phyloP scores from a whole-genome alignment of 1,284 basidiomycete genomes.

The Schizophyllum commune region DNA sequence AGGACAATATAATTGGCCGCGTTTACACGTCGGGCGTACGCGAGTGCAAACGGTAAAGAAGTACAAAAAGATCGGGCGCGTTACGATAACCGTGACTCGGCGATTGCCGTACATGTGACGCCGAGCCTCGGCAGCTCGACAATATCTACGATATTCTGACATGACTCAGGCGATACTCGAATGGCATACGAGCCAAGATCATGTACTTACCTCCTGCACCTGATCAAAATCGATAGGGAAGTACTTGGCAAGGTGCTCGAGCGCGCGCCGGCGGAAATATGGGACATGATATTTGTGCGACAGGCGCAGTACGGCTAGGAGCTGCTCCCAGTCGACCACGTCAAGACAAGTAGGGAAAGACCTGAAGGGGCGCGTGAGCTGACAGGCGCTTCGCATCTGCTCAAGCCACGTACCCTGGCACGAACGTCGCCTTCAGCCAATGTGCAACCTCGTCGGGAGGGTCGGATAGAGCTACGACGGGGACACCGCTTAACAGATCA shows the following conservation, averaged over 20 bases:
- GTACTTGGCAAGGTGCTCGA: conserved; percentile 3
- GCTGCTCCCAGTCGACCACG: not conserved
- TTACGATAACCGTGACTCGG: too few species aligned
- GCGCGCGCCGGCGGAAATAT: conserved; percentile 3
- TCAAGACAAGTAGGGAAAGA: not conserved
- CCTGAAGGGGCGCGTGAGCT: not conserved
- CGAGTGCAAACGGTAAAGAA: too few species aligned
- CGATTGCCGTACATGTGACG: too few species aligned
- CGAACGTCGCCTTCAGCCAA: not conserved
- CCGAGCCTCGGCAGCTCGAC: too few species aligned
- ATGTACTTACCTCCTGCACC: too few species aligned
- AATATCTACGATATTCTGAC: too few species aligned
- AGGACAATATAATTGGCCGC: too few species aligned
- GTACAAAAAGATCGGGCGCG: too few species aligned
- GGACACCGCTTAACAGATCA: not conserved
- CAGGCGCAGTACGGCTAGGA: not conserved
- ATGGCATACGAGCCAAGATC: too few species aligned
- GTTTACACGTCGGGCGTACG: too few species aligned
- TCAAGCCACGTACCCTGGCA: not conserved
- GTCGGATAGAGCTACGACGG: not conserved
- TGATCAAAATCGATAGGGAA: not conserved
- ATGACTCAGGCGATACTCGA: not conserved
- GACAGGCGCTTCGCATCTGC: too few species aligned
- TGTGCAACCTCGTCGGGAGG: not conserved
- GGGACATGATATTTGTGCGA: conserved; percentile 4